Evolutionary conservation across 2,329 filamentous ascomycete genomes (phyloP), one percentile per base, ranked within the genome.

Genomic region (Pseudohalonectria lignicola): DNA sequence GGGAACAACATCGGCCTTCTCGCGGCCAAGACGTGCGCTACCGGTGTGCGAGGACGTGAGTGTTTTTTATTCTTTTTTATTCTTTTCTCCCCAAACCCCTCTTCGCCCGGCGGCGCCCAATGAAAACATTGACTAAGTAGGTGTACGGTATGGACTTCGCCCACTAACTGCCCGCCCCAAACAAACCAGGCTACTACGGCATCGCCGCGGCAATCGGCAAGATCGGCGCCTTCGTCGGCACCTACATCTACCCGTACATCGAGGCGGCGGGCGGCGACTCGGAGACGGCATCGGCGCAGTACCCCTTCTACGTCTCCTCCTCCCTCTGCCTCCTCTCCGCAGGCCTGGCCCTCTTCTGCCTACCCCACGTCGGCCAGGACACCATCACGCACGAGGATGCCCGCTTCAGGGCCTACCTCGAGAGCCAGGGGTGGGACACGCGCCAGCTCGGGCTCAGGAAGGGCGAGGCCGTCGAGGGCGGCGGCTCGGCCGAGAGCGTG

Each of bases 1-100:
- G 88, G 88, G 11, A 84, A 94, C 64, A 94, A 94, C 56, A 94
- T 94, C 48, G 87, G 87, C 3, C 71, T 94, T 1, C 59, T 93
- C 21, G 87, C 88, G 0, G 82, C 83, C 34, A 94, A 94, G 66
- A 88, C 85, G 2, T 87, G 79, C 50, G 86, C 88, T 0, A 94
- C 88, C 4, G 82, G 83, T 15, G 80, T 95, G n/a, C 74, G 87
- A 29, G 88, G 87, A 3, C 67, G 36, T 38, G 15, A 38, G 36
- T 38, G n/a, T 23, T 66, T 31, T 2, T 16, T 5, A 23, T 4
- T 9, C n/a, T 23, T 16, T 12, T 2, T 31, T 2, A 12, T 5
- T 16, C 2, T 9, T 11, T 23, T 16, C 9, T 2, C 3, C 7
- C 3, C 4, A 7, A 13, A 4, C 23, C 15, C 9, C 20, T 20